Percentiles rank a stretch among this genome's conserved stretches.
Conservation (phyloP, 495 filamentous ascomycete genomes). For the Neurospora hispaniola region DNA sequence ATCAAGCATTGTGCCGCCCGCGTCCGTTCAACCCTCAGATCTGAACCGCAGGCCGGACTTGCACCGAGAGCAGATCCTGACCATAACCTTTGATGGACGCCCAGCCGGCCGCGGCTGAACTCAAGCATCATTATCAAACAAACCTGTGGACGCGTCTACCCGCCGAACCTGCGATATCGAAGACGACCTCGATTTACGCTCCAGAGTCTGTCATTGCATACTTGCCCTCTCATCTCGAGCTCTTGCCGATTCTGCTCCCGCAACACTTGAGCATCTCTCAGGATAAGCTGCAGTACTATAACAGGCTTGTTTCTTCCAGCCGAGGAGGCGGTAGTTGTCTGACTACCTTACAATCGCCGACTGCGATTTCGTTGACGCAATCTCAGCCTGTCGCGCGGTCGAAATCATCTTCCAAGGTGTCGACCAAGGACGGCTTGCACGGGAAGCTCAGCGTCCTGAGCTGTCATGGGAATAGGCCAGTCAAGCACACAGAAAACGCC, state of each 20-base stretch:
- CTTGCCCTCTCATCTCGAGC: slow-evolving; percentile 31
- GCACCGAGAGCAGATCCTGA: slow-evolving; percentile 8
- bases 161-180: slow-evolving; percentile 16
- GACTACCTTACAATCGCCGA: slow-evolving; percentile 35
- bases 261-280: slow-evolving; percentile 41
- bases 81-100: slow-evolving; percentile 40
- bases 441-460: slow-evolving; percentile 30
- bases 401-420: slow-evolving; percentile 42
- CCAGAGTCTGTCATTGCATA: slow-evolving; percentile 17
- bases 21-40: slow-evolving; percentile 6
- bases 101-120: slow-evolving; percentile 39
- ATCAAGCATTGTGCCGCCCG: slow-evolving; percentile 3
- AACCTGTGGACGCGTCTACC: slow-evolving; percentile 29
- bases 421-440: slow-evolving; percentile 35
- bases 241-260: slow-evolving; percentile 37
- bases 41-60: slow-evolving; percentile 8
- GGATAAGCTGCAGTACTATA: slow-evolving; percentile 44
- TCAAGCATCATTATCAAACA: slow-evolving; percentile 39
- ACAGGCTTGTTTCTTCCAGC: slow-evolving; percentile 40
- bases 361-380: slow-evolving; percentile 35
- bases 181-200: slow-evolving; percentile 13
- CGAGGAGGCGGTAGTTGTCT: slow-evolving; percentile 35
- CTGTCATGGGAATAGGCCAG: slow-evolving; percentile 50
- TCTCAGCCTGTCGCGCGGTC: slow-evolving; percentile 38
- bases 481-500: slow-evolving; percentile 37